A percentile compares a stretch with the other conserved stretches of the same genome.
These are phyloP conservation scores for Mycosphaerella sp. DNA, from an alignment of 2,329 filamentous ascomycete species.

Conservation along the genomic window DNA sequence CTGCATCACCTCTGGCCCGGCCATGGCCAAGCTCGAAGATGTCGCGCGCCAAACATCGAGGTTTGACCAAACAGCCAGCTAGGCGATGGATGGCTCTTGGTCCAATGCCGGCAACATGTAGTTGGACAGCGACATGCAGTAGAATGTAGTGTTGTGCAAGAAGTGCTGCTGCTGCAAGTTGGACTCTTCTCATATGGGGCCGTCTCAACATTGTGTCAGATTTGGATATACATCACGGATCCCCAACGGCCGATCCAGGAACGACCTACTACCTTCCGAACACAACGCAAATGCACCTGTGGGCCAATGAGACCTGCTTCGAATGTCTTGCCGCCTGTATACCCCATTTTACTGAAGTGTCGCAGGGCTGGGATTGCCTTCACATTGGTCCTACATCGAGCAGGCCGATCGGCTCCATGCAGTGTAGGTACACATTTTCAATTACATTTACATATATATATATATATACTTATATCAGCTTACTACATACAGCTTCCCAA, in stretches of 20 bases:
- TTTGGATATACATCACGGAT: not conserved
- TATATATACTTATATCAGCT: not conserved
- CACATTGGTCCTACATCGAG: conserved; percentile 1
- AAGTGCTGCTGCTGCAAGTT: not conserved
- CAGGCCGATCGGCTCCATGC: not conserved
- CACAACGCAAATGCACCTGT: conserved; percentile 9
- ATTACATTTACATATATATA: too few relatives aligned
- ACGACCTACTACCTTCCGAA: not conserved
- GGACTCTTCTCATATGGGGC: not conserved
- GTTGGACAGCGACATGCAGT: not conserved
- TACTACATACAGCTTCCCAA: not conserved
- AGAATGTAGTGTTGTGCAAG: not conserved
- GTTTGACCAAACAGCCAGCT: too few relatives aligned
- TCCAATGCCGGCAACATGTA: too few relatives aligned
- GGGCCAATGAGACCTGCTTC: not conserved
- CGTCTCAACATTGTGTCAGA: too few relatives aligned
- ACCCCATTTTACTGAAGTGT: conserved; percentile 1
- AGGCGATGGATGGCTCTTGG: too few relatives aligned
- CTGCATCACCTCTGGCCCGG: too few relatives aligned
- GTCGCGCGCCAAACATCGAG: too few relatives aligned
- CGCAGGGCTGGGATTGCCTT: conserved; percentile 9
- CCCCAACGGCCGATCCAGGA: conserved; percentile 4
- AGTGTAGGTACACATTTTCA: not conserved
- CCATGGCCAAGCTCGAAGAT: too few relatives aligned
- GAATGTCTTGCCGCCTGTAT: not conserved